These are phyloP conservation scores for Catenaria anguillulae DNA, from an alignment of 371 early-diverging fungal species.

Conservation along the genomic window DNA sequence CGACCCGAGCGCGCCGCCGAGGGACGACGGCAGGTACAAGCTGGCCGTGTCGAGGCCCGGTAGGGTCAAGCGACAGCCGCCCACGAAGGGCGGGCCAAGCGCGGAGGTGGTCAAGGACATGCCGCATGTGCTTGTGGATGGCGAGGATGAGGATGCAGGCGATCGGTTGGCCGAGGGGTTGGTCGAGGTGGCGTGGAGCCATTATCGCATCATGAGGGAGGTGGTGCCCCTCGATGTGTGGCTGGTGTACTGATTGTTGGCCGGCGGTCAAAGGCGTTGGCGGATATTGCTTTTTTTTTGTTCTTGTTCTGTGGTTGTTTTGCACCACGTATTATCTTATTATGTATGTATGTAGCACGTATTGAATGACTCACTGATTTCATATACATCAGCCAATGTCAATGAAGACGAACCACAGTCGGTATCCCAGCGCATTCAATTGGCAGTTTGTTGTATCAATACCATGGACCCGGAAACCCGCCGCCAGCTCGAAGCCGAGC, in stretches of 20 bases:
- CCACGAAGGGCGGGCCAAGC: too few relatives aligned
- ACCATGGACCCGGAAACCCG: neutral
- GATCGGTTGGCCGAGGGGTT: slow-evolving; percentile 32
- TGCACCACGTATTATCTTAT: too few relatives aligned
- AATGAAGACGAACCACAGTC: too few relatives aligned
- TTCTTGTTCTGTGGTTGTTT: too few relatives aligned
- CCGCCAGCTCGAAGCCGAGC: neutral
- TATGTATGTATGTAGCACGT: too few relatives aligned
- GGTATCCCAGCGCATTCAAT: too few relatives aligned
- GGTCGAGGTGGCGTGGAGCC: slow-evolving; percentile 28
- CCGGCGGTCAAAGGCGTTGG: too few relatives aligned
- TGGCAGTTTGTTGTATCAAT: too few relatives aligned
- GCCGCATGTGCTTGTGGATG: slow-evolving; percentile 10
- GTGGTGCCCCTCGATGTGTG: slow-evolving; percentile 48
- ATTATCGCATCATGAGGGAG: slow-evolving; percentile 52
- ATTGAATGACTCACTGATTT: too few relatives aligned
- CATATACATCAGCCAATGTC: too few relatives aligned
- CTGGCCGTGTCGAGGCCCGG: slow-evolving; percentile 17
- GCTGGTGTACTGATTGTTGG: slow-evolving; percentile 40
- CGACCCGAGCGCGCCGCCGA: slow-evolving; percentile 13
- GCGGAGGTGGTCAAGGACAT: slow-evolving; percentile 21
- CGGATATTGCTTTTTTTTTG: too few relatives aligned
- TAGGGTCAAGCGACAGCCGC: too few relatives aligned
- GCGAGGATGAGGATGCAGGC: slow-evolving; percentile 27
- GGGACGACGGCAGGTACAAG: slow-evolving; percentile 17